These are phyloP conservation scores for Pythium apleroticum DNA, from an alignment of 352 stramenopile species.

Conservation along the genomic window DNA sequence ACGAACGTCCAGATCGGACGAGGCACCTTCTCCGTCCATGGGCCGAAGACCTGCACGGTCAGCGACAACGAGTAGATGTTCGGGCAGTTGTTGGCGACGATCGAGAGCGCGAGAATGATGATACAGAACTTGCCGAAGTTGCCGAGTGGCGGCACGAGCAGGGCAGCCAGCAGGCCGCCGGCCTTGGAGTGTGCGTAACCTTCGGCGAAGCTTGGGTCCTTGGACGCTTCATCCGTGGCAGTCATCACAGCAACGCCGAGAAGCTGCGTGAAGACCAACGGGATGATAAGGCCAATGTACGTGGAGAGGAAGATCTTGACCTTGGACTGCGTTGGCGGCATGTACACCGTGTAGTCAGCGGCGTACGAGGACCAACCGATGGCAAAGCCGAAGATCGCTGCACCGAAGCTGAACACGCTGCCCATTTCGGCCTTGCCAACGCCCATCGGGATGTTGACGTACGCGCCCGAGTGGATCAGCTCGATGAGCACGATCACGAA, in stretches of 20 bases:
- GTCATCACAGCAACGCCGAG: constrained; percentile 41
- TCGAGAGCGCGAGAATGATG: constrained; percentile 45
- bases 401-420: constrained; percentile 37
- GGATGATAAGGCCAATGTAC: constrained; percentile 41
- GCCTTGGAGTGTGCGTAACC: constrained; percentile 36
- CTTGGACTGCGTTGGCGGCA: constrained; percentile 41
- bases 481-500: constrained; percentile 45
- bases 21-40: constrained; percentile 30
- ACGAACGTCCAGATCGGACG: constrained; percentile 44
- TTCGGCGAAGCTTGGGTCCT: constrained; percentile 31
- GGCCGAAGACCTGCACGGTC: constrained; percentile 41
- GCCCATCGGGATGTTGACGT: constrained; percentile 47
- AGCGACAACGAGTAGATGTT: constrained; percentile 58
- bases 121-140: constrained; percentile 46
- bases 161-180: constrained; percentile 36
- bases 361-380: constrained; percentile 42
- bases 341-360: constrained; percentile 51
- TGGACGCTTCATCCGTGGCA: constrained; percentile 31
- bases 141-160: constrained; percentile 38
- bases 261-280: constrained; percentile 44
- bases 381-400: constrained; percentile 39
- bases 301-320: constrained; percentile 46
- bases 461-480: constrained; percentile 40
- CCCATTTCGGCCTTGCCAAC: constrained; percentile 34
- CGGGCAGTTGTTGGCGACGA: constrained; percentile 52